Percentiles rank a stretch among this genome's conserved stretches.
Conservation (phyloP, 495 filamentous ascomycete species). For the Tuber indicum region DNA sequence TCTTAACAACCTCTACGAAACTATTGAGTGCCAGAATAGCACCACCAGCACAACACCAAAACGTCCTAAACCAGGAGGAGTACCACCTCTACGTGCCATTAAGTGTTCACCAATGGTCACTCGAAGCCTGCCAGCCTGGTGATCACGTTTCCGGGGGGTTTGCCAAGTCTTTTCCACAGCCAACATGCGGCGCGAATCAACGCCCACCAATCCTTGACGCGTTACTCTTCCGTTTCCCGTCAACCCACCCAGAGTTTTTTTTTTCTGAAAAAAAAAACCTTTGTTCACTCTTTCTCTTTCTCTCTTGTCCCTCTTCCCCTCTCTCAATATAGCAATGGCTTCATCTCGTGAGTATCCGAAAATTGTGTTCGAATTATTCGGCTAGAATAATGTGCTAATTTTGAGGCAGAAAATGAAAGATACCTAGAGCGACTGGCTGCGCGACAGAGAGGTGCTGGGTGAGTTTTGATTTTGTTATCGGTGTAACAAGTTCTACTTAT, state of each 20-base stretch:
- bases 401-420: conserved; percentile 17
- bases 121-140: neutral
- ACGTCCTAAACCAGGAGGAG: neutral
- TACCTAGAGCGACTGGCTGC: conserved; percentile 33
- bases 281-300: neutral
- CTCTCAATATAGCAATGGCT: conserved; percentile 6
- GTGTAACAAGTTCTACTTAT: neutral
- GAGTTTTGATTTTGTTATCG: conserved; percentile 12
- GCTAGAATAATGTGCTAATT: conserved; percentile 9
- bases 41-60: neutral
- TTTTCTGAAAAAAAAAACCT: neutral
- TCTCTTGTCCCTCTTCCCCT: neutral
- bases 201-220: neutral
- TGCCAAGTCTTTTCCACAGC: neutral
- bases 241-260: neutral
- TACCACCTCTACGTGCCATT: neutral
- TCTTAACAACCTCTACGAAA: neutral
- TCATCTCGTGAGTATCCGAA: conserved; percentile 20
- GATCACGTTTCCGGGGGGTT: neutral
- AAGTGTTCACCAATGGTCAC: neutral
- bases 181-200: neutral
- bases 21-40: neutral
- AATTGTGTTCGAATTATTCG: neutral
- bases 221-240: neutral
- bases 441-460: conserved; percentile 38